phyloP scores from a whole-genome alignment of 2,329 filamentous ascomycete genomes.

The Trichoderma hamatum region DNA sequence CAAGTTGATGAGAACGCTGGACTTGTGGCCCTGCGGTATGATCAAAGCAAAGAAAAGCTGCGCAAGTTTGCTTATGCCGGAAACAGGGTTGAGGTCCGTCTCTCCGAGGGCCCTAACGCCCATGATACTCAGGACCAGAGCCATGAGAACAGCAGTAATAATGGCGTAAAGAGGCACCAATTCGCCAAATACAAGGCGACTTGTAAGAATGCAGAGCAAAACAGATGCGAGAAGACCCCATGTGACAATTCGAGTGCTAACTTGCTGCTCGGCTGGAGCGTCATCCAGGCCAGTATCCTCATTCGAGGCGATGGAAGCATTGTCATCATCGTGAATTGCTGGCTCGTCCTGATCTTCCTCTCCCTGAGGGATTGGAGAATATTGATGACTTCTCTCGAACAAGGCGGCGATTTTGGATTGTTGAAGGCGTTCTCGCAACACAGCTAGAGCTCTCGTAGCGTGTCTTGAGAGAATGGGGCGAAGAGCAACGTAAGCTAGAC shows the following conservation, averaged over 20 bases:
- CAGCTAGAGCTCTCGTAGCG: not conserved
- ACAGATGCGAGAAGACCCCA: conserved; percentile 79
- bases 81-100: conserved; percentile 95
- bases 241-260: conserved; percentile 70
- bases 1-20: conserved; percentile 92
- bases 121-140: conserved; percentile 77
- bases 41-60: conserved; percentile 94
- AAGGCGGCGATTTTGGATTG: conserved; percentile 31
- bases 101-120: conserved; percentile 71
- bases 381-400: conserved; percentile 31
- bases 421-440: conserved; percentile 28
- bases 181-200: conserved; percentile 79
- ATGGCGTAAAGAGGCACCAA: conserved; percentile 79
- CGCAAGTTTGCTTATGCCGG: conserved; percentile 93
- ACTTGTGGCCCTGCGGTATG: conserved; percentile 77
- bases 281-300: conserved; percentile 63
- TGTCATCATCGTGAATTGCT: conserved; percentile 27
- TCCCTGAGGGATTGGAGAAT: conserved; percentile 32
- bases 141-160: conserved; percentile 78
- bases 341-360: not conserved
- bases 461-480: conserved; percentile 54
- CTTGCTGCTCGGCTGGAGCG: conserved; percentile 80
- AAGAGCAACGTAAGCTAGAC: conserved; percentile 75
- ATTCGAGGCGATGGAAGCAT: not conserved
- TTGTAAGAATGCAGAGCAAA: conserved; percentile 76